Evolutionary conservation across 148 eudicot species (phyloP).

Genomic region (Diospyros kaki): DNA sequence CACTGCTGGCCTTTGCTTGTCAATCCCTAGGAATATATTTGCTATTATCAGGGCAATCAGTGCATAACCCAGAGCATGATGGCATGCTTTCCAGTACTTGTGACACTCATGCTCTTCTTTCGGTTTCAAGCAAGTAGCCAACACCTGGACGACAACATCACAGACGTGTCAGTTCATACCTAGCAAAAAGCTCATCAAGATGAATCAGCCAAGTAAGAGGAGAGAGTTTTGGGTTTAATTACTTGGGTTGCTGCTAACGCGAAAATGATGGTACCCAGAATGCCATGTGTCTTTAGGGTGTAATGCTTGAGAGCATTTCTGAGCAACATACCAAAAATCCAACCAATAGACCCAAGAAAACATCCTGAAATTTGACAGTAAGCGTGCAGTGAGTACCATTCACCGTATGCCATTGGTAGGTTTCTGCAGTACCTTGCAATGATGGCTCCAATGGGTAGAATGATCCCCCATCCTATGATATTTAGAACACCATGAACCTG

Average conservation of each 20-base stretch:
- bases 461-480: constrained; percentile 54
- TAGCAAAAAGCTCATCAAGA: no score
- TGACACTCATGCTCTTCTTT: background rate
- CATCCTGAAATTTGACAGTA: constrained; percentile 45
- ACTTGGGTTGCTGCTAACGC: constrained; percentile 34
- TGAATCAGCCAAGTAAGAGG: no score
- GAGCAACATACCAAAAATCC: constrained; percentile 52
- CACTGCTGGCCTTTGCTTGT: background rate
- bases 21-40: constrained; percentile 5
- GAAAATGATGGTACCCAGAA: constrained; percentile 43
- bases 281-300: constrained; percentile 32
- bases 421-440: constrained; percentile 50
- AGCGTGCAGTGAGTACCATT: constrained; percentile 39
- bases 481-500: constrained; percentile 62
- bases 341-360: constrained; percentile 46
- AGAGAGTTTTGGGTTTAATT: no score
- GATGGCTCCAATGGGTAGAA: constrained; percentile 60
- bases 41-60: background rate
- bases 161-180: no score
- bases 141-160: background rate
- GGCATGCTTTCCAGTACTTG: background rate
- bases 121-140: background rate
- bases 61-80: background rate
- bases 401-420: constrained; percentile 22
- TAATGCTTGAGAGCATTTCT: constrained; percentile 34